phyloP scores from a whole-genome alignment of 1,284 basidiomycete species.

The Naganishia sp. region DNA sequence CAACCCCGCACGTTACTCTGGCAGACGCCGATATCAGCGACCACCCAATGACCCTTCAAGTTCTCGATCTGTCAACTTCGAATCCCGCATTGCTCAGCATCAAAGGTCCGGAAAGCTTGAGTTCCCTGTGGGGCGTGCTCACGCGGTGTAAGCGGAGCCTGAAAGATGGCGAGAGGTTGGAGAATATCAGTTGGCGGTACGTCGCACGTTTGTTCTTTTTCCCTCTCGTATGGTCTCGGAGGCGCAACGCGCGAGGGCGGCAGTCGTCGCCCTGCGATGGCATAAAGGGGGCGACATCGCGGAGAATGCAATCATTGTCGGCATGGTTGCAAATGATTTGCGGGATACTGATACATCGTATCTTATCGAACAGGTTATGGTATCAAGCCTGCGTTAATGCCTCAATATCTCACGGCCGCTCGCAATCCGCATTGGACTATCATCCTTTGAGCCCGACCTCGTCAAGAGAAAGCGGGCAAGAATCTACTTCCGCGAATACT shows the following conservation, averaged over 20 bases:
- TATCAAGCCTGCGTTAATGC: slow-evolving; percentile 33
- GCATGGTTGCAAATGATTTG: no score
- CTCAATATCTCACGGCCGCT: slow-evolving; percentile 21
- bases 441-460: slow-evolving; percentile 10
- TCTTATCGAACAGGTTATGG: slow-evolving; percentile 23
- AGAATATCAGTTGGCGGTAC: slow-evolving; percentile 34
- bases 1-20: neutral
- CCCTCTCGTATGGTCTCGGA: neutral
- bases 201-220: slow-evolving; percentile 6
- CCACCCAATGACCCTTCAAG: neutral
- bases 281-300: neutral
- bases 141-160: slow-evolving; percentile 31
- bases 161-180: slow-evolving; percentile 31
- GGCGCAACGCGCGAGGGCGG: neutral
- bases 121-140: slow-evolving; percentile 29
- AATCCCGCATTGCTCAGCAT: slow-evolving; percentile 22
- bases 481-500: neutral
- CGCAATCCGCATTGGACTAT: slow-evolving; percentile 11
- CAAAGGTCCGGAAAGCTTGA: slow-evolving; percentile 29
- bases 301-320: neutral
- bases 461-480: neutral
- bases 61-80: slow-evolving; percentile 18
- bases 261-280: neutral
- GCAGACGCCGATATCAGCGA: neutral
- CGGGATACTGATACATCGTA: neutral